Evolutionary conservation across 2,329 filamentous ascomycete genomes (phyloP).

Genomic region (Zymoseptoria ardabiliae): DNA sequence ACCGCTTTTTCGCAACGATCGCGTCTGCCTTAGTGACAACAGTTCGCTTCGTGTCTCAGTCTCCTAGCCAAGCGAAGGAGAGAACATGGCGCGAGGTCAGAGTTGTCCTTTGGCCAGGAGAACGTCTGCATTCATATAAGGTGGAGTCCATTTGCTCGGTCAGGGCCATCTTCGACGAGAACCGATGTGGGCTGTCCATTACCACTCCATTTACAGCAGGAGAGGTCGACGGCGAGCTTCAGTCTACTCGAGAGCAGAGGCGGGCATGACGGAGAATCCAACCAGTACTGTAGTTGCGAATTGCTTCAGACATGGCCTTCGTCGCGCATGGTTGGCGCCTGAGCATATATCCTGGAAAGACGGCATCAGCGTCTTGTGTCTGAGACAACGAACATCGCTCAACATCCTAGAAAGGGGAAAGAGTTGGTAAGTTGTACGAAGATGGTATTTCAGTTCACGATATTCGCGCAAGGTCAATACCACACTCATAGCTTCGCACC

Average conservation of each 20-base stretch:
- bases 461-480: background rate
- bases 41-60: background rate
- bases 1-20: no score
- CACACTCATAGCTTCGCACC: constrained; percentile 37
- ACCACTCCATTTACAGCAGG: background rate
- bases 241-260: no score
- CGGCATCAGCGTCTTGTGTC: background rate
- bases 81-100: background rate
- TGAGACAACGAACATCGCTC: background rate
- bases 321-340: background rate
- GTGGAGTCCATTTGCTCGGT: background rate
- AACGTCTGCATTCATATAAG: background rate
- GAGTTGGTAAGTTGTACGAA: no score
- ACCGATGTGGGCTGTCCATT: background rate
- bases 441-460: background rate
- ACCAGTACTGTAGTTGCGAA: background rate
- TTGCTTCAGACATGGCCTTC: background rate
- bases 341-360: background rate
- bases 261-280: background rate
- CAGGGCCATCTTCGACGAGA: background rate
- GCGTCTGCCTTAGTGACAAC: no score
- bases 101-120: background rate
- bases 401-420: background rate
- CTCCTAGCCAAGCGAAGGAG: no score
- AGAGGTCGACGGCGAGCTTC: no score